Conservation (phyloP, 345 rosid genomes). For the Mercurialis annua region DNA sequence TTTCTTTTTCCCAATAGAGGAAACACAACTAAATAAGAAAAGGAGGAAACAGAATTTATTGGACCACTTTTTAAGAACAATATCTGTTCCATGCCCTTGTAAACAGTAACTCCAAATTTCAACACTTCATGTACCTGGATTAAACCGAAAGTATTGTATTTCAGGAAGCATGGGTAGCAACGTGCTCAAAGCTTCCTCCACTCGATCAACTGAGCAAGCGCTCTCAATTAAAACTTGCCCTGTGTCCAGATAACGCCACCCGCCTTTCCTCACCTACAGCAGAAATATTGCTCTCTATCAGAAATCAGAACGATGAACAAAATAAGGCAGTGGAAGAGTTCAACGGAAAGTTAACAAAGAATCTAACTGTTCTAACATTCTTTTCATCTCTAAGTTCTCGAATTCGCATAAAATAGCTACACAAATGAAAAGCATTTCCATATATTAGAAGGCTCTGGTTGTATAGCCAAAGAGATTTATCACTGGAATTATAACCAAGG, state of each 20-base stretch:
- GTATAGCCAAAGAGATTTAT: background rate
- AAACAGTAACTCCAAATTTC: constrained; percentile 6
- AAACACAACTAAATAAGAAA: background rate
- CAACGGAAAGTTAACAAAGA: background rate
- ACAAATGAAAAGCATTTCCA: background rate
- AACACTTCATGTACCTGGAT: constrained; percentile 52
- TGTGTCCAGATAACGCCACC: constrained; percentile 98
- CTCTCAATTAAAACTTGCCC: constrained; percentile 98
- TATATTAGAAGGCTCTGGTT: background rate
- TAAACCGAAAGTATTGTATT: constrained; percentile 84
- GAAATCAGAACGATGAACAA: constrained; percentile 4
- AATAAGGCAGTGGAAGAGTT: constrained; percentile 3
- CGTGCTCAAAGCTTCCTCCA: constrained; percentile 93
- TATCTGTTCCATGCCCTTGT: background rate
- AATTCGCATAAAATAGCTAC: background rate
- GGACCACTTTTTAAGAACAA: background rate
- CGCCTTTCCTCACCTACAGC: constrained; percentile 80
- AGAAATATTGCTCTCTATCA: too few species aligned
- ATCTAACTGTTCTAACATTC: background rate
- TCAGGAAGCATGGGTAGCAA: constrained; percentile 93
- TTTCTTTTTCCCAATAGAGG: constrained; percentile 7
- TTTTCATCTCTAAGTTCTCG: background rate
- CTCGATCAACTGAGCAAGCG: constrained; percentile 97
- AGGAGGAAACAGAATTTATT: background rate
- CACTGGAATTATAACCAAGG: background rate